Evolutionary conservation across 1,139 yeast species (phyloP), one percentile per base, ranked within the genome.

Genomic region (Saccharomyces pastorianus): DNA sequence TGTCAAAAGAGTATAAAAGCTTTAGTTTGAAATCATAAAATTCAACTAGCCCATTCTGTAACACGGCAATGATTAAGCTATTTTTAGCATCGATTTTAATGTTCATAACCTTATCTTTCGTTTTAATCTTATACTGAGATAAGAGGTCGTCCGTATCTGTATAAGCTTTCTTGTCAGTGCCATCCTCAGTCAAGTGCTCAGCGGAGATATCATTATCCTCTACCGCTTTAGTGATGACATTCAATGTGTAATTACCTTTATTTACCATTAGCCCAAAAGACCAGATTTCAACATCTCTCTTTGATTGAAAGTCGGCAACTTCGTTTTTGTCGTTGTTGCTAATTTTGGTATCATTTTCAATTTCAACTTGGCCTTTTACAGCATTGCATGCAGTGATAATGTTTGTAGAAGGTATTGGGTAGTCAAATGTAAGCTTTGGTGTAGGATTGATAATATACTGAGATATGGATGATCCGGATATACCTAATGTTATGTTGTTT

Each of bases 381-480:
- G 60, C 64, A 52, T 64, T 63, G 50, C 68, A 68, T 1, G 71
- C 69, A 14, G 70, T 65, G 17, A 69, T 64, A 41, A 63, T 56
- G 44, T 63, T 65, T 3, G 71, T 69, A 2, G 72, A 66, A 32
- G 72, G 71, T 34, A 69, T 67, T 6, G 73, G 62, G 26, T 63
- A 56, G 54, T 65, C 66, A 46, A 61, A 63, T 47, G 82, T 73
- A 61, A 88, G 73, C 64, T 82, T 85, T 13, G 96, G 96, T 11
- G 95, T 82, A 41, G 96, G 96, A 62, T 81, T 82, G 52, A 88
- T 77, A 34, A 86, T 74, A 65, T 84, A 86, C 55, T 84, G 81
- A 17, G 88, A 82, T 52, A 90, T 76, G 54, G 86, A 82, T 48
- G 95, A 85, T 56, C 88, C 89, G 27, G 95, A 84, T 38, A 88